A percentile compares a stretch with the other conserved stretches of the same genome.
These are phyloP conservation scores for Hibiscus trionum DNA, from an alignment of 345 rosid species.

Conservation along the genomic window DNA sequence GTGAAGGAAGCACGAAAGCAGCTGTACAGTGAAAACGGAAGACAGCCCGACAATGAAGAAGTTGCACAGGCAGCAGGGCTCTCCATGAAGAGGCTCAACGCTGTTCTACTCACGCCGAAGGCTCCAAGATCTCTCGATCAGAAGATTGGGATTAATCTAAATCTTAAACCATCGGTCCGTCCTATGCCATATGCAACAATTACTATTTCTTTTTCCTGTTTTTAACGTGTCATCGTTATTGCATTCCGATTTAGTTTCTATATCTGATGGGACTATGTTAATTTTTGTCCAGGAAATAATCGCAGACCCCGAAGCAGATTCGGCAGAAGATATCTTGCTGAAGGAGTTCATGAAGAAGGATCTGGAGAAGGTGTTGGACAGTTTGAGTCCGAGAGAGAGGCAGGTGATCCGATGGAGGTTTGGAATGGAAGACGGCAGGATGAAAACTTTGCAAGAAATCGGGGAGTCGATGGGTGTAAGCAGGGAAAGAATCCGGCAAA, in stretches of 20 bases:
- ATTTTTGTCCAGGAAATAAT: constrained; percentile 57
- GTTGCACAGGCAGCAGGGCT: constrained; percentile 84
- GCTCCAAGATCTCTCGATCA: constrained; percentile 89
- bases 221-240: neutral
- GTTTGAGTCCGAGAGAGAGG: constrained; percentile 60
- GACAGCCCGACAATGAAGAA: constrained; percentile 66
- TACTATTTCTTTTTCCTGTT: neutral
- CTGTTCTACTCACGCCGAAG: constrained; percentile 74
- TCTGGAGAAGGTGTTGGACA: constrained; percentile 67
- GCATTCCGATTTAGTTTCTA: neutral
- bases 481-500: constrained; percentile 88
- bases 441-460: constrained; percentile 88
- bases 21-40: constrained; percentile 59
- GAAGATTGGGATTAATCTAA: constrained; percentile 64
- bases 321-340: constrained; percentile 63
- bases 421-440: constrained; percentile 84
- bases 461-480: constrained; percentile 83
- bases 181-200: neutral
- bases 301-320: constrained; percentile 68
- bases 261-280: neutral
- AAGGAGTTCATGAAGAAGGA: constrained; percentile 80
- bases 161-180: constrained; percentile 81
- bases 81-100: constrained; percentile 73
- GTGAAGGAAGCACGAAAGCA: constrained; percentile 86
- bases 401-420: constrained; percentile 84